Evolutionary conservation across 169 alveolate genomes (phyloP), one percentile per base, ranked within the genome.

Genomic region (Nephromyces sp.): DNA sequence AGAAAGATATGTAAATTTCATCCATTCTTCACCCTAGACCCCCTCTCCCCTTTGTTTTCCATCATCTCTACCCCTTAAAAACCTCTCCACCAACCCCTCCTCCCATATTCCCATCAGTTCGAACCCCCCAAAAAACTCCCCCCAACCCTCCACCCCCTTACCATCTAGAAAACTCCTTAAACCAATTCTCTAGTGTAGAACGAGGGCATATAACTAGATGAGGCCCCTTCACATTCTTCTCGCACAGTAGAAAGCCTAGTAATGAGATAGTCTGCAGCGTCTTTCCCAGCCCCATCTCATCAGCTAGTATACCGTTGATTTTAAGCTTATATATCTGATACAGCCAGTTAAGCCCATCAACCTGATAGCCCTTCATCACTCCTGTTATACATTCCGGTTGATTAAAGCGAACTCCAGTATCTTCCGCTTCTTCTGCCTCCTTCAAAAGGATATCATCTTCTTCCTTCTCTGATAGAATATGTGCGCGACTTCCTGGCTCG

Each of bases 251-350:
- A 32, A 1, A 69, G 71, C 33, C 75, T 22, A 69, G 64, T 25
- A 69, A 1, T 33, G 72, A 1, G 72, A 69, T 69, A 27, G 31
- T 69, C 77, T 95, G 97, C 2, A 95, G 83, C 2, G 99, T 94
- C 77, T 97, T 97, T 29, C 99, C 99, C 6, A 97, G 95, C 0
- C 99, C 99, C 99, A 95, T 95, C 76, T 95, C 98, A 77, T 92
- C 99, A 1, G 98, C 99, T 6, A 76, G 73, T 3, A 76, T 76
- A 2, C 82, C 82, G 67, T 61, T 69, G 29, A 72, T 6, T 30
- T 25, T 31, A 31, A 88, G 88, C 61, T 90, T 88, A 82, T 91
- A 92, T 52, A 94, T 80, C 28, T 92, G 86, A 28, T 92, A 86
- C 77, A 94, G 73, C 95, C 96, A 94, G 72, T 91, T 85, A 2